Evolutionary conservation across 1,139 yeast genomes (phyloP).

Genomic region (Geotrichum phurueaensis): DNA sequence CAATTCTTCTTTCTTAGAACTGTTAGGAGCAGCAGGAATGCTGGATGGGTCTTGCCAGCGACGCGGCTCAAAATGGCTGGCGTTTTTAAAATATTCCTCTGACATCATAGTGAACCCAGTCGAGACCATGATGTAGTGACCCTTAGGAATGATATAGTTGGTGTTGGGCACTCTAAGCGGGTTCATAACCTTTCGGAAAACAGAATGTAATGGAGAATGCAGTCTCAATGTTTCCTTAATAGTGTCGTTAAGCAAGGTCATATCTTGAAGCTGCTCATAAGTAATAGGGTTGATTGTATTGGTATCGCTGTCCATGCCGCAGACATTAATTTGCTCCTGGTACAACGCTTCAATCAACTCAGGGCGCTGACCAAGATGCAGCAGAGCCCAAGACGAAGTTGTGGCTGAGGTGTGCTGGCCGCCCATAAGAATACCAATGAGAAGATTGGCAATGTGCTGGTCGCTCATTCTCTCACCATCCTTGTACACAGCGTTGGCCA

Average conservation of each 20-base stretch:
- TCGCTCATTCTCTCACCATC: conserved; percentile 94
- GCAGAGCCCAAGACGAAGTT: conserved; percentile 88
- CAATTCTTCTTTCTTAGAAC: conserved; percentile 34
- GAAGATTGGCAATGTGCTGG: conserved; percentile 84
- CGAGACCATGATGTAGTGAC: conserved; percentile 83
- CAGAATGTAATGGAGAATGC: conserved; percentile 94
- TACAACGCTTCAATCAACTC: conserved; percentile 75
- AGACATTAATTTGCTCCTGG: conserved; percentile 61
- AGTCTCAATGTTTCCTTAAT: conserved; percentile 91
- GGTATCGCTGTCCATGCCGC: conserved; percentile 42
- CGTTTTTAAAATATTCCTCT: conserved; percentile 67
- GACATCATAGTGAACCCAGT: conserved; percentile 87
- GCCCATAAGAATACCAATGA: conserved; percentile 96
- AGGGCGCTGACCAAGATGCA: conserved; percentile 84
- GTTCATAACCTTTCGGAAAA: conserved; percentile 82
- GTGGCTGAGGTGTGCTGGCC: conserved; percentile 98
- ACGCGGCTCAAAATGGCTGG: conserved; percentile 67
- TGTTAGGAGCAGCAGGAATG: conserved; percentile 34
- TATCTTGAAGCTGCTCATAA: conserved; percentile 74
- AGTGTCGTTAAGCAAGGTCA: conserved; percentile 74
- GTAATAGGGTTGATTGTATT: conserved; percentile 43
- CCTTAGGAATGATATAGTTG: conserved; percentile 75
- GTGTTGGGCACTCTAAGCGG: conserved; percentile 77
- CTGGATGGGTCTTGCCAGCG: conserved; percentile 63
- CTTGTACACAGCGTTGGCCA: conserved; percentile 77